Evolutionary conservation across 495 filamentous ascomycete genomes (phyloP).

Genomic region (Xylaria flabelliformis): DNA sequence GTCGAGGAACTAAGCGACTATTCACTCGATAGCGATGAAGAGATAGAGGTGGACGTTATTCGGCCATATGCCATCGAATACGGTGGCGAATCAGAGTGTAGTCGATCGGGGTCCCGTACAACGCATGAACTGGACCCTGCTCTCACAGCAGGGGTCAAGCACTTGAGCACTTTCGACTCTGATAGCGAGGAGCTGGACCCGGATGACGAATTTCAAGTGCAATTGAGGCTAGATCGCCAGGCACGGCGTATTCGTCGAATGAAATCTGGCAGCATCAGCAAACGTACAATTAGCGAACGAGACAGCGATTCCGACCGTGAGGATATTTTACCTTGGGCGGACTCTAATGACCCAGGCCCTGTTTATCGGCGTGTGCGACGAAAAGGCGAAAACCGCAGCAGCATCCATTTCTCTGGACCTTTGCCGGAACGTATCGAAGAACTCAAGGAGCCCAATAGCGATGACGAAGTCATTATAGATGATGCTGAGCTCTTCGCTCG

Average conservation of each 20-base stretch:
- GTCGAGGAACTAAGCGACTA: constrained; percentile 57
- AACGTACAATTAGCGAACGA: constrained; percentile 59
- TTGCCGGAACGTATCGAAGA: constrained; percentile 59
- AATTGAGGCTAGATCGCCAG: constrained; percentile 43
- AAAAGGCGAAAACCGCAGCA: constrained; percentile 53
- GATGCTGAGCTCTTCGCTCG: constrained; percentile 50
- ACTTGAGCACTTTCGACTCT: constrained; percentile 53
- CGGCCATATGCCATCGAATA: constrained; percentile 54
- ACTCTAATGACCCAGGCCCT: constrained; percentile 50
- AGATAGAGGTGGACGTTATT: constrained; percentile 43
- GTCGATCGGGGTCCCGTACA: constrained; percentile 47
- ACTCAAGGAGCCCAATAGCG: constrained; percentile 57
- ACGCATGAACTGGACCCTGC: constrained; percentile 46
- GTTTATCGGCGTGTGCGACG: constrained; percentile 56
- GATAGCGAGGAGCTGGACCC: constrained; percentile 48
- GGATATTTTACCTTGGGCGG: constrained; percentile 53
- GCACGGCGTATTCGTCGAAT: constrained; percentile 53
- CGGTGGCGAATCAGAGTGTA: constrained; percentile 52
- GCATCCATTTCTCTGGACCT: constrained; percentile 57
- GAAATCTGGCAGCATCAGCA: constrained; percentile 60
- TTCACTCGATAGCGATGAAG: constrained; percentile 46
- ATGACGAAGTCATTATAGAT: constrained; percentile 54
- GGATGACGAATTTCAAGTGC: constrained; percentile 46
- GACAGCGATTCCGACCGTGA: constrained; percentile 61
- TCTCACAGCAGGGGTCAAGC: constrained; percentile 47